Evolutionary conservation across 2,329 filamentous ascomycete species (phyloP).

Genomic region (Alternaria viburni): DNA sequence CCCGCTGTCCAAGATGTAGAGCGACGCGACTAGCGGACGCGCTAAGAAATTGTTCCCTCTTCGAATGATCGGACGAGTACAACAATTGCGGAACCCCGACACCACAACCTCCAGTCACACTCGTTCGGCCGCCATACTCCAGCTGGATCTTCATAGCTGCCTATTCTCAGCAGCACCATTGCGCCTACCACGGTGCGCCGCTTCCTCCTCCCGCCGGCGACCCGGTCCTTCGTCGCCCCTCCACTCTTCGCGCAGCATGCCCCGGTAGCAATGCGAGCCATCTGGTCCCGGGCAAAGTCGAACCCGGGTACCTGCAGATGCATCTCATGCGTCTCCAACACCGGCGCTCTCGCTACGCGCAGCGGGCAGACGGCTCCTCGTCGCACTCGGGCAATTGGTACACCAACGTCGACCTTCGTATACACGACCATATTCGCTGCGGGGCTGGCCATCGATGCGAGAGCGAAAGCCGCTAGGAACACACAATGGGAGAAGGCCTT

Average conservation of each 20-base stretch:
- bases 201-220: slow-evolving; percentile 18
- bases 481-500: slow-evolving; percentile 68
- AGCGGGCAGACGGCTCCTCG: slow-evolving; percentile 58
- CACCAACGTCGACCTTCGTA: slow-evolving; percentile 65
- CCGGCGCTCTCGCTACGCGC: slow-evolving; percentile 58
- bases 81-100: not conserved
- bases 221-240: slow-evolving; percentile 26
- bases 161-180: slow-evolving; percentile 3
- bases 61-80: not conserved
- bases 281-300: slow-evolving; percentile 72
- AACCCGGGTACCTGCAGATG: slow-evolving; percentile 67
- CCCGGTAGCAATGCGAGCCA: slow-evolving; percentile 65
- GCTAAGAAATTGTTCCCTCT: slow-evolving; percentile 9
- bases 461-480: slow-evolving; percentile 61
- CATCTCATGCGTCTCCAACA: slow-evolving; percentile 62
- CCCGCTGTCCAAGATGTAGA: not conserved
- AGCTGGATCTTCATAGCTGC: not conserved
- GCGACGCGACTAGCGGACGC: slow-evolving; percentile 10
- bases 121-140: not conserved
- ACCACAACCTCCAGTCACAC: not conserved
- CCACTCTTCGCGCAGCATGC: slow-evolving; percentile 37
- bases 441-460: slow-evolving; percentile 67
- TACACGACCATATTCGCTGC: slow-evolving; percentile 73
- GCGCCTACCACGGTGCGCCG: slow-evolving; percentile 19
- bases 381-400: slow-evolving; percentile 60